Percentiles rank a stretch among this genome's conserved stretches.
These are phyloP conservation scores for Metschnikowia bowlesiae DNA, from an alignment of 805 yeast genomes.

Conservation along the genomic window DNA sequence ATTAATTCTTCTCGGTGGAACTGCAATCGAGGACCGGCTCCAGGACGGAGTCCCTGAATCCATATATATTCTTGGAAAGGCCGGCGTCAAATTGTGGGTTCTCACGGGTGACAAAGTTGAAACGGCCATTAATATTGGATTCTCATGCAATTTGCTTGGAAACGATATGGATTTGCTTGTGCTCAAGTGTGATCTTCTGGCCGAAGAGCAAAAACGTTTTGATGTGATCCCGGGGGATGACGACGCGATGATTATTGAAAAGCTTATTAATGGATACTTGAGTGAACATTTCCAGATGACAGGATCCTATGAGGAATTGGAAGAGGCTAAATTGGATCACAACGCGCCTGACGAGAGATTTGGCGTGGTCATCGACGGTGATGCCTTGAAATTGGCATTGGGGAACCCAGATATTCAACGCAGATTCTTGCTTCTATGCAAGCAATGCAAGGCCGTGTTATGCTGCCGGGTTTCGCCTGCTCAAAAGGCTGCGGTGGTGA, in stretches of 20 bases:
- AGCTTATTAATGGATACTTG: constrained; percentile 50
- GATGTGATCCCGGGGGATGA: constrained; percentile 19
- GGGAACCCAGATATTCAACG: constrained; percentile 28
- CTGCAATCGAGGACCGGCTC: constrained; percentile 80
- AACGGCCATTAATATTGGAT: constrained; percentile 84
- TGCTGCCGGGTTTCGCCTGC: constrained; percentile 85
- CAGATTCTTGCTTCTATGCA: constrained; percentile 66
- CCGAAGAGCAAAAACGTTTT: constrained; percentile 23
- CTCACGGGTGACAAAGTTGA: constrained; percentile 87
- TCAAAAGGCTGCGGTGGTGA: constrained; percentile 74
- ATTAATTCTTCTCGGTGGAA: constrained; percentile 67
- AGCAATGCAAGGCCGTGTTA: constrained; percentile 71
- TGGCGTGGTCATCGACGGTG: constrained; percentile 72
- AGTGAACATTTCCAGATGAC: constrained; percentile 51
- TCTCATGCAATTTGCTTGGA: constrained; percentile 73
- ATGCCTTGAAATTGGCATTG: constrained; percentile 48
- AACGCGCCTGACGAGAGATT: constrained; percentile 53
- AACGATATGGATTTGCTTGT: constrained; percentile 73
- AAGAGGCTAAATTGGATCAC: constrained; percentile 55
- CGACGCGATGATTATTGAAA: constrained; percentile 36
- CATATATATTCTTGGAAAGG: constrained; percentile 61
- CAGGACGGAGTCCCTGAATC: constrained; percentile 88
- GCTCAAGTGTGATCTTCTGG: constrained; percentile 35
- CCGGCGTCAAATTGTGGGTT: constrained; percentile 84
- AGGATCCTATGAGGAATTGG: constrained; percentile 55